Percentiles rank a stretch among this genome's conserved stretches.
Conservation (phyloP, 176 grass and related monocot species). For the Elaeis guineensis region DNA sequence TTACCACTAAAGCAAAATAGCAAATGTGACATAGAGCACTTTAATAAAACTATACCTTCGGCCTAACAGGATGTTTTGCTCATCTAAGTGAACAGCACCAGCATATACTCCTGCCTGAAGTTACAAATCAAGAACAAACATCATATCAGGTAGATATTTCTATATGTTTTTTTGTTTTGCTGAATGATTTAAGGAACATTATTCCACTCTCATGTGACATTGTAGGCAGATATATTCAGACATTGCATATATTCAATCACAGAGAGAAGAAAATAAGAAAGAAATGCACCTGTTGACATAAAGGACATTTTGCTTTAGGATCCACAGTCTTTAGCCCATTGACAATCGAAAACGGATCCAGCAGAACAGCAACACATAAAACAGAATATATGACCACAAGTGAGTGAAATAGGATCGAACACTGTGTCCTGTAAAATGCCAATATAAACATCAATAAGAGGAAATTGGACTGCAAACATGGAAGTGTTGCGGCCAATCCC, state of each 20-base stretch:
- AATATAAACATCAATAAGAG: too few relatives aligned
- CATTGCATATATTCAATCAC: too few relatives aligned
- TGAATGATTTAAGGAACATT: too few relatives aligned
- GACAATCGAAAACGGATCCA: conserved; percentile 61
- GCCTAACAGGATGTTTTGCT: too few relatives aligned
- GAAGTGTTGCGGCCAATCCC: too few relatives aligned
- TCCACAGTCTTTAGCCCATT: conserved; percentile 53
- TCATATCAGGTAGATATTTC: too few relatives aligned
- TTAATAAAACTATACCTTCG: conserved; percentile 35
- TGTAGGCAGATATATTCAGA: too few relatives aligned
- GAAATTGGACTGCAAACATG: too few relatives aligned
- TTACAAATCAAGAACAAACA: not conserved
- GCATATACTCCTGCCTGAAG: conserved; percentile 60
- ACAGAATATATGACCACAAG: conserved; percentile 83
- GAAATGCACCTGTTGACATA: too few relatives aligned
- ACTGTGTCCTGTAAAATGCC: conserved; percentile 44
- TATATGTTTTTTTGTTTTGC: too few relatives aligned
- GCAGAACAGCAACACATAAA: conserved; percentile 79
- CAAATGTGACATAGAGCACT: not conserved
- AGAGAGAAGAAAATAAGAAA: too few relatives aligned
- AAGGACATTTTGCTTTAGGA: conserved; percentile 61
- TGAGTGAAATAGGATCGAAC: conserved; percentile 66
- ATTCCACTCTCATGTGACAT: too few relatives aligned
- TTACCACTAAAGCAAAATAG: not conserved
- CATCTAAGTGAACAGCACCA: conserved; percentile 57